A percentile compares a stretch with the other conserved stretches of the same genome.
These are phyloP conservation scores for Vigna trinervia DNA, from an alignment of 306 rosid species.

Conservation along the genomic window DNA sequence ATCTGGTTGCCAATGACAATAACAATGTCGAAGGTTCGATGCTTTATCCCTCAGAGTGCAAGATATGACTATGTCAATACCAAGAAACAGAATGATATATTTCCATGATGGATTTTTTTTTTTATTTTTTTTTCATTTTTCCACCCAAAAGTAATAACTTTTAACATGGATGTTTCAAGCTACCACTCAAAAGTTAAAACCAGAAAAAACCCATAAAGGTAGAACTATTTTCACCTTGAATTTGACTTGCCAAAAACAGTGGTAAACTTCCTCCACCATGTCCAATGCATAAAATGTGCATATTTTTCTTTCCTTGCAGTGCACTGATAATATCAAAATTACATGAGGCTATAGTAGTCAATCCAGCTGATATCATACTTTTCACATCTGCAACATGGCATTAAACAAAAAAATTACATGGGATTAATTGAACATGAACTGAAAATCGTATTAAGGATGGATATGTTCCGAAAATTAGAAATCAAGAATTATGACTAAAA, in stretches of 20 bases:
- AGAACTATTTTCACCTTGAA: slow-evolving; percentile 63
- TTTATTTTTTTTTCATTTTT: neutral
- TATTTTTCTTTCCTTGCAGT: slow-evolving; percentile 62
- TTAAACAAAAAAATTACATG: slow-evolving; percentile 19
- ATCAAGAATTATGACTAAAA: neutral
- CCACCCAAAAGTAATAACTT: slow-evolving; percentile 12
- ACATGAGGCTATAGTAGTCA: slow-evolving; percentile 76
- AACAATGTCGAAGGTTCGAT: neutral
- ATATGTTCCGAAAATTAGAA: neutral
- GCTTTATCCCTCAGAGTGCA: neutral
- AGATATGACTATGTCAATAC: neutral
- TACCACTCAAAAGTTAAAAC: slow-evolving; percentile 11
- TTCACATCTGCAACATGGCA: slow-evolving; percentile 70
- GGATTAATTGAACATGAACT: slow-evolving; percentile 12
- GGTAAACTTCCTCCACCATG: slow-evolving; percentile 99
- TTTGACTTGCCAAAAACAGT: slow-evolving; percentile 79
- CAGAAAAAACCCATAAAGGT: slow-evolving; percentile 5
- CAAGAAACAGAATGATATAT: slow-evolving; percentile 4
- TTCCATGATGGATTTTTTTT: slow-evolving; percentile 10
- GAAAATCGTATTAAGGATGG: slow-evolving; percentile 23
- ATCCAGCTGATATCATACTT: slow-evolving; percentile 90
- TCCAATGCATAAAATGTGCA: slow-evolving; percentile 84
- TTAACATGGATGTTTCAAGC: slow-evolving; percentile 1
- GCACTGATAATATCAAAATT: slow-evolving; percentile 64
- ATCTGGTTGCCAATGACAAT: neutral